Base-by-base conservation (phyloP, 2,329 filamentous ascomycete genomes). In the Alternaria angustiovoidea region DNA sequence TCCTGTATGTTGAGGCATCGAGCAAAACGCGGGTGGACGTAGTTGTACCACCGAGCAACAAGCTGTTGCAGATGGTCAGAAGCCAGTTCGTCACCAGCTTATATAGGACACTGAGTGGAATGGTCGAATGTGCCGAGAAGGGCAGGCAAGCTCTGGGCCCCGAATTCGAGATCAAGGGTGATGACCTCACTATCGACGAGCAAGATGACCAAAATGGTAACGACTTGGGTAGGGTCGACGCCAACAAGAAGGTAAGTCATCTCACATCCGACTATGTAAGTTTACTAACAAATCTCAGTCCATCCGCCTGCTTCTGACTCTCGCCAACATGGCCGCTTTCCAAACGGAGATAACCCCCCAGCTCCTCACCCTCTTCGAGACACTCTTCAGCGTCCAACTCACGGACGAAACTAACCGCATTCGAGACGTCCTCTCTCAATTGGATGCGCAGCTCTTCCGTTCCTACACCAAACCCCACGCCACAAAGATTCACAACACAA, bases 121-220 rank as follows among this genome's bases (percentile, higher is more conserved):
- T 99, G 88, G 93, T 99, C 1, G 95, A 98, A 79, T 98, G 97
- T 78, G 94, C 95, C 3, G 93, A 98, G 79, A 88, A 88, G 58
- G 86, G 89, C 3, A 78, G 88, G 14, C 87, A 89, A 67, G 88
- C 87, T 67, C 81, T 87, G 1, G 88, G 90, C 46, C 81, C 81
- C 22, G 81, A 82, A 8, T 83, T 83, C 58, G 83, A 85, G 58
- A 82, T 83, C 72, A 83, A 85, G 57, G 78, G 85, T 34, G 83
- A 86, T 63, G 79, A 82, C 55, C 75, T 85, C 2, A 81, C 79
- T 0, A 68, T 81, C 8, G 69, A 72, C 7, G 66, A 68, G 18
- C 70, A 71, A 43, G 73, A 75, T 38, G 63, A 62, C 7, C 61
- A 69, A 5, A 68, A 71, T 9, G 68, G 64, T 4, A 51, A 59